These are phyloP conservation scores for Penicillium mononematosum DNA, from an alignment of 495 filamentous ascomycete genomes.

Conservation along the genomic window DNA sequence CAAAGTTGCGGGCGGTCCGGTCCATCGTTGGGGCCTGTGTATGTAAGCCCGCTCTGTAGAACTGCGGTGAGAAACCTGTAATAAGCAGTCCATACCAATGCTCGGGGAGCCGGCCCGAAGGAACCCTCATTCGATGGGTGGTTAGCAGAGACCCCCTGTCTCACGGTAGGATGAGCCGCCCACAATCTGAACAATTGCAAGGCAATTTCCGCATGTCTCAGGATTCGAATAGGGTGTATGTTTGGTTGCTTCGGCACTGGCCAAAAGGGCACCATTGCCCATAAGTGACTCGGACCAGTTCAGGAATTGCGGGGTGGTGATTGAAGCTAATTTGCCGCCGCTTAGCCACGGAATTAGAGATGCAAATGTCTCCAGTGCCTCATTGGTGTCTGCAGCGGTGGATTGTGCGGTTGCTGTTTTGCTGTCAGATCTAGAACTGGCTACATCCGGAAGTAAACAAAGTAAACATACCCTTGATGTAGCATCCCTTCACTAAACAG, in stretches of 20 bases:
- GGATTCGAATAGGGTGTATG: constrained; percentile 27
- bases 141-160: constrained; percentile 50
- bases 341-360: constrained; percentile 60
- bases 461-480: constrained; percentile 59
- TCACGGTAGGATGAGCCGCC: constrained; percentile 41
- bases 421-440: constrained; percentile 11
- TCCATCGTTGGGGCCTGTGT: constrained; percentile 33
- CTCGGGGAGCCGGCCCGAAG: constrained; percentile 24
- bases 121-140: constrained; percentile 20
- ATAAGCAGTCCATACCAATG: constrained; percentile 71
- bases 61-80: constrained; percentile 69
- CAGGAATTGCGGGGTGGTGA: constrained; percentile 52
- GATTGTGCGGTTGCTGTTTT: constrained; percentile 58
- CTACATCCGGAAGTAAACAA: background rate
- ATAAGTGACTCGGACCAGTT: constrained; percentile 78
- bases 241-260: constrained; percentile 53
- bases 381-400: constrained; percentile 48
- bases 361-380: constrained; percentile 62
- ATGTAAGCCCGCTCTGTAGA: constrained; percentile 38
- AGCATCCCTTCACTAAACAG: constrained; percentile 74
- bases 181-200: constrained; percentile 42
- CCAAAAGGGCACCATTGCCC: constrained; percentile 66
- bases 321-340: constrained; percentile 29
- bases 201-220: constrained; percentile 35
- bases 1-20: constrained; percentile 61